Evolutionary conservation across 441 rosid species (phyloP).

Genomic region (Bocquillonia castaneifolia): DNA sequence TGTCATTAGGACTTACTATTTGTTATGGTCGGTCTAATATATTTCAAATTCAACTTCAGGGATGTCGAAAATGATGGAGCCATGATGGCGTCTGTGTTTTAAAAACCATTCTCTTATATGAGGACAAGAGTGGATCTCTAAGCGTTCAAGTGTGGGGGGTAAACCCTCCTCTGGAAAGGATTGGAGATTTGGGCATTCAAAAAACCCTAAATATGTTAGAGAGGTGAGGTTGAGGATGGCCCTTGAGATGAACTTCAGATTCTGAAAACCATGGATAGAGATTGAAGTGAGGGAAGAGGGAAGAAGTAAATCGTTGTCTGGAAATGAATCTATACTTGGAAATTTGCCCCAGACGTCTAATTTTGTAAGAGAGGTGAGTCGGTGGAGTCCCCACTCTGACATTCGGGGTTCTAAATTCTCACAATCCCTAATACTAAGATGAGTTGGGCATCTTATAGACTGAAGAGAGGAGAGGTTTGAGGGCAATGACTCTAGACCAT

Average conservation of each 20-base stretch:
- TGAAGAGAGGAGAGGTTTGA: too few species aligned
- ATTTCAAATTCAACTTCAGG: too few species aligned
- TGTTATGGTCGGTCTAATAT: too few species aligned
- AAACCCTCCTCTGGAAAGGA: slow-evolving; percentile 17
- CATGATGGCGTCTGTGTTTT: not conserved
- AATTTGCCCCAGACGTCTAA: not conserved
- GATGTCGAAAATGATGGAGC: slow-evolving; percentile 16
- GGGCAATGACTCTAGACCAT: slow-evolving; percentile 24
- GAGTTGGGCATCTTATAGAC: too few species aligned
- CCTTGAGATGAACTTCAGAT: slow-evolving; percentile 5
- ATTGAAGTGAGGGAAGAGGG: slow-evolving; percentile 15
- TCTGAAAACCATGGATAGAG: not conserved
- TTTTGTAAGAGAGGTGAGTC: slow-evolving; percentile 14
- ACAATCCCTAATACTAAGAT: slow-evolving; percentile 14
- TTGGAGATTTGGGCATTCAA: slow-evolving; percentile 11
- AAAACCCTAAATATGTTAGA: slow-evolving; percentile 12
- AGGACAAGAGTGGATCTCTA: not conserved
- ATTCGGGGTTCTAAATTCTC: slow-evolving; percentile 4
- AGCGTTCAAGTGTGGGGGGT: slow-evolving; percentile 14
- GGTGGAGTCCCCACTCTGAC: slow-evolving; percentile 20
- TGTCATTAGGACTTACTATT: too few species aligned
- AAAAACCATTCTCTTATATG: slow-evolving; percentile 4
- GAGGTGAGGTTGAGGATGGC: slow-evolving; percentile 15
- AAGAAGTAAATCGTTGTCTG: slow-evolving; percentile 14
- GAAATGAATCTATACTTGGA: slow-evolving; percentile 17